These are phyloP conservation scores for Heritiera fomes DNA, from an alignment of 345 rosid genomes.

Conservation along the genomic window DNA sequence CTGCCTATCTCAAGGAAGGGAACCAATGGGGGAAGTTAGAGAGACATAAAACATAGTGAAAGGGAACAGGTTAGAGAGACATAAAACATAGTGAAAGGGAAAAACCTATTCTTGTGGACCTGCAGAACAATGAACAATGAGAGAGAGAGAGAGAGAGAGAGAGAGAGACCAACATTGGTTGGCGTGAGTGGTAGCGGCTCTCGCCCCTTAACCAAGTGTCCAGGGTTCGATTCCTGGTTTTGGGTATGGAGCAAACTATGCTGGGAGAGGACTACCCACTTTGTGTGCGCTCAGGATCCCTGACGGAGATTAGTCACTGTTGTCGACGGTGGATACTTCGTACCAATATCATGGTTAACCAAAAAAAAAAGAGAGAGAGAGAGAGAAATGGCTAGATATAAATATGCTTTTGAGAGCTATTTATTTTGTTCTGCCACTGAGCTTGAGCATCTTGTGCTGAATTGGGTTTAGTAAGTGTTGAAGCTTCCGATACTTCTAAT, in stretches of 20 bases:
- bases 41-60: neutral
- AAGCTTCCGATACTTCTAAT: neutral
- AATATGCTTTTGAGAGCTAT: neutral
- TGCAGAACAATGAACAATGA: neutral
- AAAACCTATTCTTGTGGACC: neutral
- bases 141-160: neutral
- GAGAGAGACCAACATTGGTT: too few species aligned
- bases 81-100: neutral
- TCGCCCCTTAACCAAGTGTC: too few species aligned
- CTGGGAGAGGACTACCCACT: too few species aligned
- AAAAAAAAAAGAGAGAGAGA: neutral
- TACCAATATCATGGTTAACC: too few species aligned
- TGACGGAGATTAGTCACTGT: too few species aligned
- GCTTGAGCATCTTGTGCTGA: conserved; percentile 5
- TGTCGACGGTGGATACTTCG: too few species aligned
- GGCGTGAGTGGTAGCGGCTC: too few species aligned
- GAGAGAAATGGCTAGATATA: neutral
- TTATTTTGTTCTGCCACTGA: conserved; percentile 9
- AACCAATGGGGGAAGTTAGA: neutral
- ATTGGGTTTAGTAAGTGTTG: neutral
- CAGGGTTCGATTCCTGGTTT: too few species aligned
- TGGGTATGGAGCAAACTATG: too few species aligned
- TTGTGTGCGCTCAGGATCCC: too few species aligned
- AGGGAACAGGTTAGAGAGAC: neutral
- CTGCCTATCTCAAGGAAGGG: neutral